Evolutionary conservation across 805 yeast species (phyloP), one percentile per base, ranked within the genome.

Genomic region (Metschnikowia kofuensis): DNA sequence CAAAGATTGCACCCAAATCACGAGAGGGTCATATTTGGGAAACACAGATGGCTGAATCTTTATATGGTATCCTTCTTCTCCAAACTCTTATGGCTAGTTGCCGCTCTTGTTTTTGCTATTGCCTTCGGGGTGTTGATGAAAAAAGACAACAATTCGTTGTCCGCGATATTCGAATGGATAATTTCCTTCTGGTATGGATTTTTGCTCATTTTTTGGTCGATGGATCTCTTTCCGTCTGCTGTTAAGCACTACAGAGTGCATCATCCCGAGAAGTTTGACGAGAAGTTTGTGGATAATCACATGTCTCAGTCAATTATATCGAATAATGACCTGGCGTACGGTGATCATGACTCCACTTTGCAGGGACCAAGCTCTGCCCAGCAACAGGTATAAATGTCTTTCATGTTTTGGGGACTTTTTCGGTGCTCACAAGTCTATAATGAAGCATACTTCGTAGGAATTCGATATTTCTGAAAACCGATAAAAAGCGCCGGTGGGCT

Each of bases 111-210:
- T 0, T 76, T 87, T 61, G 96, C 92, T 2, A 66, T 85, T 27
- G 75, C 80, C 31, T 92, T 89, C 55, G 89, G 81, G n/a, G 74
- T 65, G 3, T 61, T 68, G 44, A 59, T 62, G 63, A 62, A 64
- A 11, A 45, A 48, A 1, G 72, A 74, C 28, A 59, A 68, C 7
- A 60, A 68, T 35, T 71, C 77, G 53, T 70, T 76, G 31, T 75
- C 83, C 37, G 90, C 90, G 0, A 70, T 75, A 16, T 81, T 86
- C 62, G 98, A 92, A 67, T 92, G 98, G 98, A 62, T 83, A 3
- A 67, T 91, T 38, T 83, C 92, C n/a, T 91, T 84, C 67, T 84
- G 88, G 82, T 91, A 87, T 62, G 94, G 96, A 3, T 58, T 84
- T 32, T 72, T 87, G 51, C 78, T 84, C 54, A 61, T 84, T 4